Evolutionary conservation across 768 basidiomycete species (phyloP).

Genomic region (Gautieria morchelliformis): DNA sequence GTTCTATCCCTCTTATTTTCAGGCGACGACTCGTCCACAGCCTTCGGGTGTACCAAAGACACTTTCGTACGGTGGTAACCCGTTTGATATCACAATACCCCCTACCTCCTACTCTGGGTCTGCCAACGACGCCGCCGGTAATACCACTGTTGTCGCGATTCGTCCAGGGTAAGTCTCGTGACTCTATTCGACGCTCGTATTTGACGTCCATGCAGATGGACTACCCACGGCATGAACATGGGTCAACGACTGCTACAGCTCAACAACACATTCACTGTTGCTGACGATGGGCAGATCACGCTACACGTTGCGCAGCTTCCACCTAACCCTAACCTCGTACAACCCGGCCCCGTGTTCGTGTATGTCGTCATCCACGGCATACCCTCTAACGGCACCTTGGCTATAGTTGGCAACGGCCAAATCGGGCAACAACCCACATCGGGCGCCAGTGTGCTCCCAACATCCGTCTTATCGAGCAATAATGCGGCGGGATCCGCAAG

Average conservation of each 20-base stretch:
- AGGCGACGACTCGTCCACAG: slow-evolving; percentile 53
- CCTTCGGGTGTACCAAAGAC: slow-evolving; percentile 63
- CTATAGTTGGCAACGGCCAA: slow-evolving; percentile 72
- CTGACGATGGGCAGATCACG: slow-evolving; percentile 64
- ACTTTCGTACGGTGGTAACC: slow-evolving; percentile 73
- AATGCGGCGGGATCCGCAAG: slow-evolving; percentile 30
- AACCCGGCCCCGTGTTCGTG: slow-evolving; percentile 79
- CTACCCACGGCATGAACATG: slow-evolving; percentile 85
- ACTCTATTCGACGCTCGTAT: slow-evolving; percentile 21
- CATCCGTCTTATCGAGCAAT: slow-evolving; percentile 32
- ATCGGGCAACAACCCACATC: slow-evolving; percentile 60
- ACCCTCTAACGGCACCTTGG: slow-evolving; percentile 67
- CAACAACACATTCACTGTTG: slow-evolving; percentile 77
- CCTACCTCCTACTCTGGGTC: slow-evolving; percentile 54
- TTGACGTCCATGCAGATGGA: slow-evolving; percentile 32
- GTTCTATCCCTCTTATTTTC: slow-evolving; percentile 90
- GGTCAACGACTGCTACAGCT: slow-evolving; percentile 75
- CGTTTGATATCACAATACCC: slow-evolving; percentile 69
- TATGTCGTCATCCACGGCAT: slow-evolving; percentile 81
- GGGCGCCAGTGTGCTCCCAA: slow-evolving; percentile 36
- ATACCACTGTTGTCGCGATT: slow-evolving; percentile 65
- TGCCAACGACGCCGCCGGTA: slow-evolving; percentile 62
- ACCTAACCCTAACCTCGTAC: slow-evolving; percentile 77
- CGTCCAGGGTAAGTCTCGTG: slow-evolving; percentile 55
- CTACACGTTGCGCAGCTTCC: slow-evolving; percentile 78